These are phyloP conservation scores for Dendrocalamus sinicus DNA, from an alignment of 176 grass and related monocot species.

Conservation along the genomic window DNA sequence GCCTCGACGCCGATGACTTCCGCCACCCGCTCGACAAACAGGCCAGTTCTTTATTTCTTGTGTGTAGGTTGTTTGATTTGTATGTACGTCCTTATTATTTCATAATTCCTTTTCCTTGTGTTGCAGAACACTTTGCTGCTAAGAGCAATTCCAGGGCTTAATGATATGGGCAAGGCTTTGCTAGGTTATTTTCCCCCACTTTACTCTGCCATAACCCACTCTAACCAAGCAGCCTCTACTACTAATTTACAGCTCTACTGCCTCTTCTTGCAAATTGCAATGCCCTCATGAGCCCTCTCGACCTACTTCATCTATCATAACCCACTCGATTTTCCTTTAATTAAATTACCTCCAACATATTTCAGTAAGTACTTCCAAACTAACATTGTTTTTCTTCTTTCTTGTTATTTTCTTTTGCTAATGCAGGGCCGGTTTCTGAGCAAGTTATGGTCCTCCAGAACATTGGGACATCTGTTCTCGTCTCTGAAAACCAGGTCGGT, in stretches of 20 bases:
- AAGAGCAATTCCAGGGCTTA: slow-evolving; percentile 75
- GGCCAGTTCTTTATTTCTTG: slow-evolving; percentile 20
- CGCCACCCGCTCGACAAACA: slow-evolving; percentile 95
- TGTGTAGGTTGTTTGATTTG: background rate
- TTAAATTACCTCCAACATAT: background rate
- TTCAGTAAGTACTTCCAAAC: background rate
- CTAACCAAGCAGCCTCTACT: background rate
- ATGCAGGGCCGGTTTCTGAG: slow-evolving; percentile 68
- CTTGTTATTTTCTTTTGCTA: slow-evolving; percentile 25
- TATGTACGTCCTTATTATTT: background rate
- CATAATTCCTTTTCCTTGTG: background rate
- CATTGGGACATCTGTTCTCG: slow-evolving; percentile 86
- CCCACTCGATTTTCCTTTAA: background rate
- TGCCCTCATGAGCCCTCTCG: background rate
- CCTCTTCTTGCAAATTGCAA: background rate
- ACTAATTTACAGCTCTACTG: background rate
- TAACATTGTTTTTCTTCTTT: background rate
- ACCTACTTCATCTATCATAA: background rate
- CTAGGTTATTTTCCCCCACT: slow-evolving; percentile 51
- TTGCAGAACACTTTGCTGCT: slow-evolving; percentile 86
- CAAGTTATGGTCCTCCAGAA: slow-evolving; percentile 98
- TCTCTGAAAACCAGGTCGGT: slow-evolving; percentile 97
- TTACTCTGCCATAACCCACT: too few species aligned
- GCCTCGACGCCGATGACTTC: slow-evolving; percentile 89
- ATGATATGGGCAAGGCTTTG: slow-evolving; percentile 86